Conservation (phyloP, 202 grass and related monocot species). For the Digitaria exilis region DNA sequence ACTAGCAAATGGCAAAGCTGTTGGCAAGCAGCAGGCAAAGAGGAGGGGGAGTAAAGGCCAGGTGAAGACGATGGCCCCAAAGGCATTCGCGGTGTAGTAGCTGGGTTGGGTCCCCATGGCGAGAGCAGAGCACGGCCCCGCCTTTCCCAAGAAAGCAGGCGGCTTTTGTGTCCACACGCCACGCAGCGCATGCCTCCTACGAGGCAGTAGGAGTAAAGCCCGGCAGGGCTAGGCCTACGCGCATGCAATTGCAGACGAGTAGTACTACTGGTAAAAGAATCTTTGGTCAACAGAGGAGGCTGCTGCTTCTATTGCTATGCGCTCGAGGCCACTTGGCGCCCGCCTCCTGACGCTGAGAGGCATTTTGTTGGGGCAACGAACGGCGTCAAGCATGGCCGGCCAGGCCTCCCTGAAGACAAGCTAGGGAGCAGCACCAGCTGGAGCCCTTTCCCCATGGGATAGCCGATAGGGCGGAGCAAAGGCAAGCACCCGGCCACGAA, state of each 20-base stretch:
- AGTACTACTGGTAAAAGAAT: no score
- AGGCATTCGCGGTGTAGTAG: background rate
- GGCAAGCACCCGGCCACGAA: background rate
- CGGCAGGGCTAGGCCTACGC: slow-evolving; percentile 31
- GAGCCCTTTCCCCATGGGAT: background rate
- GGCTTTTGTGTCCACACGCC: slow-evolving; percentile 53
- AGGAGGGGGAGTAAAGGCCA: background rate
- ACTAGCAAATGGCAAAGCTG: background rate
- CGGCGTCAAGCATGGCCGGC: background rate
- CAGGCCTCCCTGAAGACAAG: background rate
- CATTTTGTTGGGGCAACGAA: no score
- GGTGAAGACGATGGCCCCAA: slow-evolving; percentile 34
- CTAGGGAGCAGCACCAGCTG: background rate
- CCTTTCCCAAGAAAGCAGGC: slow-evolving; percentile 64
- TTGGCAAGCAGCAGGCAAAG: slow-evolving; percentile 28
- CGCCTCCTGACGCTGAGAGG: background rate
- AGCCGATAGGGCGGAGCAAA: no score
- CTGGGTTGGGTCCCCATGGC: slow-evolving; percentile 35
- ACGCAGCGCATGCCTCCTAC: slow-evolving; percentile 38
- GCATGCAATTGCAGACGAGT: slow-evolving; percentile 15
- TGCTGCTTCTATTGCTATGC: background rate
- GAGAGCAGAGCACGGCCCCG: background rate
- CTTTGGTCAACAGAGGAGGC: background rate
- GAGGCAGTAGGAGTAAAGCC: slow-evolving; percentile 21
- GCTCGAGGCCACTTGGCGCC: slow-evolving; percentile 21